Base-by-base conservation (phyloP, 2,329 filamentous ascomycete species). In the Cadophora sp. region DNA sequence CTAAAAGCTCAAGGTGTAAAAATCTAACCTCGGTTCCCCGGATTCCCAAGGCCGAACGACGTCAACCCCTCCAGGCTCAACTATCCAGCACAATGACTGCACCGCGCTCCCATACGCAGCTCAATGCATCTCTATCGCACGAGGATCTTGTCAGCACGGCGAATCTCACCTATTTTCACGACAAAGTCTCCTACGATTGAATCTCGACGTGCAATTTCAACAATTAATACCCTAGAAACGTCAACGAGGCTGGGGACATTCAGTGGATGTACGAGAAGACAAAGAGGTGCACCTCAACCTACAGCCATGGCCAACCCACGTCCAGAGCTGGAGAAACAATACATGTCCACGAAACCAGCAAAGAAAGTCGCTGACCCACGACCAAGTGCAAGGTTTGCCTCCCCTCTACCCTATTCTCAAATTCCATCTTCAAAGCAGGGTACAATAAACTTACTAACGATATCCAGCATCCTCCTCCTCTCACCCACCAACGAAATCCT, bases 401-500 rank as follows among this genome's bases (percentile, higher is more conserved):
- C 30, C 4, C 33, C 1, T 11, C 60, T 18, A 20, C n/a, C 45
- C 16, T 16, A 14, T n/a, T 62, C 24, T 24, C 43, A 39, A 24
- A 36, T 27, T 36, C 45, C 66, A 45, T 27, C 62, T 67, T 13
- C 3, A 33, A 4, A n/a, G n/a, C n/a, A n/a, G 30, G 24, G 13
- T 20, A 16, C 27, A n/a, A n/a, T n/a, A n/a, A n/a, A n/a, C n/a
- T n/a, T 51, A 50, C 53, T 27, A 45, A 64, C 69, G 53, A 59
- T 43, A 36, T 20, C 56, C 66, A 96, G 93, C 72, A 89, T 98
- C 56, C 75, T 98, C 41, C 85, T 98, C 16, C 83, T 99, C 58
- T 97, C 96, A 0, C 91, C 94, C 0, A 84, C 85, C 60, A 97
- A 98, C 78, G 89, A 97, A 78, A 88, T 98, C 56, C 85, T 99